phyloP scores from a whole-genome alignment of 2,329 filamentous ascomycete species.

The Xylaria sp. region DNA sequence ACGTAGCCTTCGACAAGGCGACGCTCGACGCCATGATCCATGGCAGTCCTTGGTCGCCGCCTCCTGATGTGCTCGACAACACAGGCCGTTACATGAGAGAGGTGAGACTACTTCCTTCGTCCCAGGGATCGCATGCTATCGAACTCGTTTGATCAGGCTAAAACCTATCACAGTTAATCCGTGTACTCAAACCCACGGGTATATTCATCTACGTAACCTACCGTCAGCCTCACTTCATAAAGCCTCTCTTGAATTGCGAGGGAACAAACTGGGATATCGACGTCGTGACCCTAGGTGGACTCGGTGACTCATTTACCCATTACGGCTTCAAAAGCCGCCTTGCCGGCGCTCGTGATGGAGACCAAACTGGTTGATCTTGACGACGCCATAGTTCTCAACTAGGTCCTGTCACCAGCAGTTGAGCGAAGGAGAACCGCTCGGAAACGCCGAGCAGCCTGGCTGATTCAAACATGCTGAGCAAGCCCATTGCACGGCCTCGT shows the following conservation, averaged over 20 bases:
- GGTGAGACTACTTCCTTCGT: constrained; percentile 40
- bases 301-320: constrained; percentile 54
- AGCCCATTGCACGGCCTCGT: no score
- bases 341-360: not conserved
- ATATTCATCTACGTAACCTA: constrained; percentile 60
- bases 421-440: no score
- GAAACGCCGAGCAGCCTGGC: no score
- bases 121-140: not conserved
- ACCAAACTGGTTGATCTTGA: not conserved
- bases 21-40: constrained; percentile 62
- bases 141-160: constrained; percentile 14
- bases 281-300: constrained; percentile 48
- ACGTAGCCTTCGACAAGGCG: constrained; percentile 63
- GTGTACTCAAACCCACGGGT: constrained; percentile 54
- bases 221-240: constrained; percentile 60
- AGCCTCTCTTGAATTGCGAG: constrained; percentile 50
- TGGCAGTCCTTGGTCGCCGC: constrained; percentile 59
- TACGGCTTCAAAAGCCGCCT: constrained; percentile 8
- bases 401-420: no score
- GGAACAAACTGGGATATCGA: constrained; percentile 50
- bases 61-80: constrained; percentile 54
- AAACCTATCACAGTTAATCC: constrained; percentile 38
- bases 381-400: not conserved
- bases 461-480: no score
- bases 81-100: constrained; percentile 55